These are phyloP conservation scores for Hemerocallis citrina DNA, from an alignment of 106 monocot genomes.

Conservation along the genomic window DNA sequence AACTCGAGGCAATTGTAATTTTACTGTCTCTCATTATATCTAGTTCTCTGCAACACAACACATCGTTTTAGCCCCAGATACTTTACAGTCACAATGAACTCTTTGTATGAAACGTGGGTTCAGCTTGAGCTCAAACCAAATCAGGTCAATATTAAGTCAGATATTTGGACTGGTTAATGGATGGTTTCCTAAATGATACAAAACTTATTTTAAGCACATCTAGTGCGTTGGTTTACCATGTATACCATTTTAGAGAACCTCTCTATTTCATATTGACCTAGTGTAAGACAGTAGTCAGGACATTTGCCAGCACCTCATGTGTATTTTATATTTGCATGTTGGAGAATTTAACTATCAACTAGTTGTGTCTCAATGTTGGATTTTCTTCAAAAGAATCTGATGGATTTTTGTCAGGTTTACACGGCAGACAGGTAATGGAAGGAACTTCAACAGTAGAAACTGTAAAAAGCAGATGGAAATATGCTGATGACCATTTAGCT, in stretches of 20 bases:
- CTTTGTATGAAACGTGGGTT: too few species aligned
- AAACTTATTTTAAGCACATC: too few species aligned
- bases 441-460: conserved; percentile 15
- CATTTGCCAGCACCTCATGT: background rate
- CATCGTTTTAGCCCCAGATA: too few species aligned
- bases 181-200: too few species aligned
- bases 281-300: background rate
- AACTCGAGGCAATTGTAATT: too few species aligned
- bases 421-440: conserved; percentile 11
- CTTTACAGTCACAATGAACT: too few species aligned
- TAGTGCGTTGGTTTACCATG: too few species aligned
- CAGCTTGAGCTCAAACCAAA: too few species aligned
- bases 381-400: background rate
- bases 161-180: too few species aligned
- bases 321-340: background rate
- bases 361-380: background rate
- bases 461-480: conserved; percentile 3
- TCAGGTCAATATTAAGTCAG: too few species aligned
- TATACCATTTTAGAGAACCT: background rate
- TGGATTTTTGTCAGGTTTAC: conserved; percentile 21
- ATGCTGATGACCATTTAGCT: conserved; percentile 9
- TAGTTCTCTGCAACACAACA: too few species aligned
- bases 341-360: background rate
- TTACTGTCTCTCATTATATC: too few species aligned
- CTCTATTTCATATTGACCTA: background rate